Conservation (phyloP, 1,284 basidiomycete genomes). For the Leccinum subfulvum region DNA sequence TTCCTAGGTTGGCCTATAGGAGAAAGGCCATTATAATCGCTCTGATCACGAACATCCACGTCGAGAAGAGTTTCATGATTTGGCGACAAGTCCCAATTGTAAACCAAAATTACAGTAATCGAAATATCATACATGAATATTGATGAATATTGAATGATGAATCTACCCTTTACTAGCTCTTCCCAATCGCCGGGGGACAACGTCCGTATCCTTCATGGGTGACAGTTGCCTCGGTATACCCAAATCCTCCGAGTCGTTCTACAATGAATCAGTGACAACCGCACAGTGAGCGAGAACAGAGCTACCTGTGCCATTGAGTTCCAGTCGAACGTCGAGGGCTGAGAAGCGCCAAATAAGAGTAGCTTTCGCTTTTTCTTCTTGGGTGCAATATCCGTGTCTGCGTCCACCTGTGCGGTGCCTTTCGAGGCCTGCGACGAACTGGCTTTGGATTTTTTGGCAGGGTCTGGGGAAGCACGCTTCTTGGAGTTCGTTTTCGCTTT, state of each 20-base stretch:
- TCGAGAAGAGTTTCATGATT: conserved; percentile 79
- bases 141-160: background rate
- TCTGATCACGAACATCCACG: conserved; percentile 65
- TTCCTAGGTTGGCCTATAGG: conserved; percentile 49
- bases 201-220: conserved; percentile 55
- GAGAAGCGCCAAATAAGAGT: conserved; percentile 48
- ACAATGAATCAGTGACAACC: background rate
- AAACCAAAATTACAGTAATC: background rate
- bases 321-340: conserved; percentile 44
- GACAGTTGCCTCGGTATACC: conserved; percentile 63
- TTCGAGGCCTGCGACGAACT: conserved; percentile 17
- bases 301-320: conserved; percentile 38
- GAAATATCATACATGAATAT: background rate
- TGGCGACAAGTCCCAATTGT: conserved; percentile 48
- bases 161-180: conserved; percentile 24
- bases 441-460: conserved; percentile 19
- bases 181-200: conserved; percentile 45
- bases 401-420: conserved; percentile 16
- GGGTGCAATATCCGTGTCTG: conserved; percentile 29
- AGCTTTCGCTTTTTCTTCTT: conserved; percentile 64
- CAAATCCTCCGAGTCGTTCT: conserved; percentile 37
- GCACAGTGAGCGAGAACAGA: background rate
- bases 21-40: conserved; percentile 72
- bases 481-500: conserved; percentile 25
- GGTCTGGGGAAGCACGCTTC: conserved; percentile 22